Evolutionary conservation across 2,329 filamentous ascomycete species (phyloP), one percentile per base, ranked within the genome.

Genomic region (Xylariaceae sp.): DNA sequence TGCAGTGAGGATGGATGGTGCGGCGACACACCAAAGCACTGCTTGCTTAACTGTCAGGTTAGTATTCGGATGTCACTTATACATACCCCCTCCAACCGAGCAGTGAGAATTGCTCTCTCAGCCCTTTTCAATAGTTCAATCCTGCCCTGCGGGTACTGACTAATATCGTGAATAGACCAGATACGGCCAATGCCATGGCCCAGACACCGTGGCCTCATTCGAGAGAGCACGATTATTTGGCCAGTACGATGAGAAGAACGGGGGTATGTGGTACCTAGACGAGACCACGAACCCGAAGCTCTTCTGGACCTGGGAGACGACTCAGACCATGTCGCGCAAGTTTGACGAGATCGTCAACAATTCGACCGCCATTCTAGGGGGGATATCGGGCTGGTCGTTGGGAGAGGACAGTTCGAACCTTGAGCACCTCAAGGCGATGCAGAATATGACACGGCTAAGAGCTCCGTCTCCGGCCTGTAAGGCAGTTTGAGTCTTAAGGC

Each of bases 241-340:
- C 29, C 16, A 46, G 2, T 41, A 43, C 2, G 57, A 58, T 40
- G 9, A 34, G 1, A 12, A 2, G 2, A 47, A 40, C 2, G 53
- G 55, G 3, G 57, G 44, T 6, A 6, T 47, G 21, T 60, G 47
- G 40, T 60, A 52, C 32, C 22, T 55, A 16, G 55, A 56, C 22
- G 45, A 40, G 18, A 37, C 16, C 19, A 45, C 26, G 18, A 39
- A 7, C 5, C 53, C 51, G 26, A 49, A 32, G 15, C 21, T 80
- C 34, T 82, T 78, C 68, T 83, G 79, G 80, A 76, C 76, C 1
- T 82, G 76, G 76, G 80, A 83, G 49, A 80, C 75, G 0, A 67
- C 75, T 0, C 70, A 72, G n/a, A 67, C 77, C 1, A 76, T 83
- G 22, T 34, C 62, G 1, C 55, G 67, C 42, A 83, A 82, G 67